These are phyloP conservation scores for Candida golubevii DNA, from an alignment of 805 yeast genomes.

Conservation along the genomic window DNA sequence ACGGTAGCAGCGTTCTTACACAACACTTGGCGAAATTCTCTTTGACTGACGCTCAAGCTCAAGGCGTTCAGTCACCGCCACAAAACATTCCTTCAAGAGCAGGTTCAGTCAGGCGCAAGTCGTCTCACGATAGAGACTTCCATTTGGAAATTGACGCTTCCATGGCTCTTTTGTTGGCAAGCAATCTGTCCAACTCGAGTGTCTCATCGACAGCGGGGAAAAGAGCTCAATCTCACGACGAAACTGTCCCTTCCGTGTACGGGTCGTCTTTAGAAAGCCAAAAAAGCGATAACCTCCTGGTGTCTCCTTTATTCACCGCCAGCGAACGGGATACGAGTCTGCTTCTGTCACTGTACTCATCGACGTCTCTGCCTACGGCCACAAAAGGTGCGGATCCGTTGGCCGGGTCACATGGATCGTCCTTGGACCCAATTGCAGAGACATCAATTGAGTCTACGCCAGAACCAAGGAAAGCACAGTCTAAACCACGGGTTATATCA, in stretches of 20 bases:
- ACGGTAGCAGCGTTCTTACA: slow-evolving; percentile 14
- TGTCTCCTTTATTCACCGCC: slow-evolving; percentile 36
- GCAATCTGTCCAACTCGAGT: slow-evolving; percentile 3
- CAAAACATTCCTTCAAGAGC: slow-evolving; percentile 10
- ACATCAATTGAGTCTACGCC: slow-evolving; percentile 18
- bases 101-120: slow-evolving; percentile 8
- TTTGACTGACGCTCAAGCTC: background rate
- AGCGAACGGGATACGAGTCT: slow-evolving; percentile 32
- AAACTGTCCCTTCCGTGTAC: slow-evolving; percentile 8
- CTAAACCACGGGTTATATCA: slow-evolving; percentile 4
- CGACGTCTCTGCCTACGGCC: slow-evolving; percentile 12
- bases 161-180: slow-evolving; percentile 37
- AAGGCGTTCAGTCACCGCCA: slow-evolving; percentile 8
- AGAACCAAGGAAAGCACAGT: slow-evolving; percentile 9
- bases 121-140: slow-evolving; percentile 9
- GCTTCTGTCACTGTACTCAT: slow-evolving; percentile 34
- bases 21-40: slow-evolving; percentile 4
- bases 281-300: slow-evolving; percentile 27
- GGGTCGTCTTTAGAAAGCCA: slow-evolving; percentile 43
- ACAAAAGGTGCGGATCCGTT: slow-evolving; percentile 6
- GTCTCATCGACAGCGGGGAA: background rate
- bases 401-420: slow-evolving; percentile 7
- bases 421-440: slow-evolving; percentile 23
- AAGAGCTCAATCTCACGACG: background rate
- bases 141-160: slow-evolving; percentile 45